Conservation (phyloP, 257 asterid genomes). For the Gentiana dahurica region DNA sequence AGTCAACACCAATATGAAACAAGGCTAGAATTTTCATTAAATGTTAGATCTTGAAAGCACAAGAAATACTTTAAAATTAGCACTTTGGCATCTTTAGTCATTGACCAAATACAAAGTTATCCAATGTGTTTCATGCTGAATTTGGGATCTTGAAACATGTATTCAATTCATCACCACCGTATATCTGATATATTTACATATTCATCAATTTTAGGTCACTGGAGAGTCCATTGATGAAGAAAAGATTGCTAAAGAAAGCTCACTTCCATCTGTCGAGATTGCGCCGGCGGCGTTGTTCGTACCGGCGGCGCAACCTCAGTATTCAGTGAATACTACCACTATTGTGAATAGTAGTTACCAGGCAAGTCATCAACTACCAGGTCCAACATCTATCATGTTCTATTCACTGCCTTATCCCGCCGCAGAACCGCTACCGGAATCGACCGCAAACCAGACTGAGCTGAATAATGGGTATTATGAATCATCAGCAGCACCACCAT, state of each 20-base stretch:
- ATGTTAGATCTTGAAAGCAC: too few species aligned
- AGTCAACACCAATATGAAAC: too few species aligned
- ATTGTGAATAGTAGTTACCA: conserved; percentile 4
- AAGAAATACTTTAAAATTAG: too few species aligned
- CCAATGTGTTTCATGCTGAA: too few species aligned
- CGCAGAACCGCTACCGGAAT: not conserved
- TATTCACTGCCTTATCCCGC: conserved; percentile 13
- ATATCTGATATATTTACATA: not conserved
- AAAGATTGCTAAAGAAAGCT: conserved; percentile 23
- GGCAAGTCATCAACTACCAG: conserved; percentile 12
- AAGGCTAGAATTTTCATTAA: too few species aligned
- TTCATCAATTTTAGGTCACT: conserved; percentile 36
- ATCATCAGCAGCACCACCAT: conserved; percentile 26
- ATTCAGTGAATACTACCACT: conserved; percentile 18
- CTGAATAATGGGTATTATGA: conserved; percentile 30
- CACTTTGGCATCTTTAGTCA: too few species aligned
- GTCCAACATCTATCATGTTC: conserved; percentile 23
- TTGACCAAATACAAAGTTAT: too few species aligned
- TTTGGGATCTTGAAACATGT: too few species aligned
- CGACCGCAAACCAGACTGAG: conserved; percentile 24
- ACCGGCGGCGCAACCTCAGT: conserved; percentile 39
- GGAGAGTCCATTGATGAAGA: conserved; percentile 39
- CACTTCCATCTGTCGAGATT: conserved; percentile 13
- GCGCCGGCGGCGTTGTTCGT: conserved; percentile 31
- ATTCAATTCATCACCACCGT: too few species aligned